These are phyloP conservation scores for Hymenoscyphus occultus DNA, from an alignment of 2,329 filamentous ascomycete genomes.

Conservation along the genomic window DNA sequence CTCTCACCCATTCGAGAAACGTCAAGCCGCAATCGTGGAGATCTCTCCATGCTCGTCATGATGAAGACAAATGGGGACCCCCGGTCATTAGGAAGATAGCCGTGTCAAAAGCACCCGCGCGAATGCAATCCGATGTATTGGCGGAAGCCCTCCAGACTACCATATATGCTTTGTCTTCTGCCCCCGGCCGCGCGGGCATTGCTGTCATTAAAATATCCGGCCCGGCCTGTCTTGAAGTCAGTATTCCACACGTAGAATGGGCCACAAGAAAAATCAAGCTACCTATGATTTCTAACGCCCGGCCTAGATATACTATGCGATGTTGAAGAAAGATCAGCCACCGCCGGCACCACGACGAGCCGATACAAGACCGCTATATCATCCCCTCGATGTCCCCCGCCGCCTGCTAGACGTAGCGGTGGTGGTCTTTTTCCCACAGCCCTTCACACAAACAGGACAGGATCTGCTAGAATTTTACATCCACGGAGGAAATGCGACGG, in stretches of 20 bases:
- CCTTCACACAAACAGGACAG: constrained; percentile 85
- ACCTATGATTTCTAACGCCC: constrained; percentile 12
- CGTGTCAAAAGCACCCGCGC: background rate
- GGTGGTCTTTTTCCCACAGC: constrained; percentile 67
- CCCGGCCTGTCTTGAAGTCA: constrained; percentile 61
- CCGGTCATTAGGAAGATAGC: background rate
- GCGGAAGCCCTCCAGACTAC: constrained; percentile 47
- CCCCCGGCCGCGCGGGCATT: constrained; percentile 81
- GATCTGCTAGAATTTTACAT: constrained; percentile 90
- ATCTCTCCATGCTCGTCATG: no score
- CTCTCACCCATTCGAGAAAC: background rate
- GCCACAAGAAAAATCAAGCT: background rate
- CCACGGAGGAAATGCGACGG: constrained; percentile 87
- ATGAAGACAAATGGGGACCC: background rate
- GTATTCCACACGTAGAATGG: background rate
- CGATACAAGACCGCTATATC: constrained; percentile 69
- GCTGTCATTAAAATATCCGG: constrained; percentile 88
- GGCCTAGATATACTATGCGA: constrained; percentile 58
- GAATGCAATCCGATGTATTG: background rate
- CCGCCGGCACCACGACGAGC: constrained; percentile 62
- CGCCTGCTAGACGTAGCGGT: constrained; percentile 63
- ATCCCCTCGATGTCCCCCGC: constrained; percentile 45
- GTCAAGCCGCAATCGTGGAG: background rate
- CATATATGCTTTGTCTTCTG: constrained; percentile 90
- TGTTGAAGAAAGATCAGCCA: constrained; percentile 51